Base-by-base conservation (phyloP, 2,329 filamentous ascomycete genomes). In the Corinectria fuckeliana region DNA sequence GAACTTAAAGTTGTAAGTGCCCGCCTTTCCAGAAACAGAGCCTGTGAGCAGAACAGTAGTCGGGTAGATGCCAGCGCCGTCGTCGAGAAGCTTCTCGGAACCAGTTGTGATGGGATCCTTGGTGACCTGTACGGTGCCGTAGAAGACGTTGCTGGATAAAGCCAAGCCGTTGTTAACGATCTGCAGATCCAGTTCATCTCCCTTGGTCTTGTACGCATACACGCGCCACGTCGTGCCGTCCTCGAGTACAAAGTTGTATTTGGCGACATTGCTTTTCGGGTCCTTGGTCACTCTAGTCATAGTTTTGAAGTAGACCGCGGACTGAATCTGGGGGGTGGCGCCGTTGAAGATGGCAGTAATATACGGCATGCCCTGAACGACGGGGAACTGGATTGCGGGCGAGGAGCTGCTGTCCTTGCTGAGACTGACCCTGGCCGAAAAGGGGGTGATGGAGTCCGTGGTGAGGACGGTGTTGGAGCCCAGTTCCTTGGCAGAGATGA, bases 361-460 rank as follows among this genome's bases (percentile, higher is more conserved):
- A 68, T 93, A 96, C 0, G 87, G 89, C 87, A 96, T 95, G 10
- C 95, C 95, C 72, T 98, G 94, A 0, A 96, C 87, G 7, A 97
- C 72, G 0, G 93, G 93, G 64, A 96, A 92, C 0, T 86, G 89
- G 18, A 98, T 83, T 1, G 84, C 80, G 0, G 89, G 84, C 1
- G 80, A 74, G 7, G 83, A 81, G 3, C 79, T 79, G n/a, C 75
- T 71, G 20, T 81, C 78, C 3, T 82, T 81, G 50, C 79, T 83
- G 28, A 98, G 80, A 42, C 91, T 89, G 44, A 92, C 86, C 63
- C 92, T 87, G 13, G 78, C 84, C 32, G 80, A 91, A 71, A 80
- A 89, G 51, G 81, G 85, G 56, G 80, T 88, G 64, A 83, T 74
- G 66, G 76, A 79, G 73, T 85, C 81, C 13, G 74, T 81, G 0